A percentile compares a stretch with the other conserved stretches of the same genome.
Conservation (phyloP, 306 rosid species). For the Abrus pulchellus region DNA sequence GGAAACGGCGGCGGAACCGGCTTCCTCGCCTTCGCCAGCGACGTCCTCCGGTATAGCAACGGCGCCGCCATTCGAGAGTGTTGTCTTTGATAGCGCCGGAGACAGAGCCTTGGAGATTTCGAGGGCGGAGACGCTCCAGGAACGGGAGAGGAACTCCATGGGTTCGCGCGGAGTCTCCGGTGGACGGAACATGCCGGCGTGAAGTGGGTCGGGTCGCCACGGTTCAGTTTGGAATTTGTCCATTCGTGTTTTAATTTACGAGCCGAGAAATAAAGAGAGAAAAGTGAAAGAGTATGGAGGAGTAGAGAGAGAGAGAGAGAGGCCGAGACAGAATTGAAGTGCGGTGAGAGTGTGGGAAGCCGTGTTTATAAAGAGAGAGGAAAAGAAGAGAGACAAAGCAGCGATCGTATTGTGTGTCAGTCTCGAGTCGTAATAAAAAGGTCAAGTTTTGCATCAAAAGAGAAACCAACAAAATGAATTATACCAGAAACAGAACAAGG, state of each 20-base stretch:
- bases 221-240: constrained; percentile 55
- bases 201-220: constrained; percentile 66
- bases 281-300: not conserved
- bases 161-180: constrained; percentile 86
- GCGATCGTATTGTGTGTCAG: constrained; percentile 49
- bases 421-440: constrained; percentile 3
- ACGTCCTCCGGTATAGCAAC: constrained; percentile 66
- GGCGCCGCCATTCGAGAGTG: constrained; percentile 24
- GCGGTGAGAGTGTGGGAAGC: constrained; percentile 4
- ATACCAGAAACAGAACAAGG: not conserved
- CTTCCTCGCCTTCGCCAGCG: constrained; percentile 66
- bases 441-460: constrained; percentile 39
- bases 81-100: constrained; percentile 59
- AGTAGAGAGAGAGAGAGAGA: not conserved
- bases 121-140: constrained; percentile 86
- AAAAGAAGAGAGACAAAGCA: constrained; percentile 51
- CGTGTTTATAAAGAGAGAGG: constrained; percentile 45
- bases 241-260: constrained; percentile 35
- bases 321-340: not conserved
- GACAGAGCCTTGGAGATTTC: constrained; percentile 86
- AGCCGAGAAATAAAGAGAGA: not conserved
- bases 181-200: constrained; percentile 55
- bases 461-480: constrained; percentile 31
- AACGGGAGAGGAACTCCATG: constrained; percentile 92
- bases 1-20: constrained; percentile 55